Percentiles rank a stretch among this genome's conserved stretches.
Conservation (phyloP, 1,139 yeast species). For the Magnusiomyces ingens region DNA sequence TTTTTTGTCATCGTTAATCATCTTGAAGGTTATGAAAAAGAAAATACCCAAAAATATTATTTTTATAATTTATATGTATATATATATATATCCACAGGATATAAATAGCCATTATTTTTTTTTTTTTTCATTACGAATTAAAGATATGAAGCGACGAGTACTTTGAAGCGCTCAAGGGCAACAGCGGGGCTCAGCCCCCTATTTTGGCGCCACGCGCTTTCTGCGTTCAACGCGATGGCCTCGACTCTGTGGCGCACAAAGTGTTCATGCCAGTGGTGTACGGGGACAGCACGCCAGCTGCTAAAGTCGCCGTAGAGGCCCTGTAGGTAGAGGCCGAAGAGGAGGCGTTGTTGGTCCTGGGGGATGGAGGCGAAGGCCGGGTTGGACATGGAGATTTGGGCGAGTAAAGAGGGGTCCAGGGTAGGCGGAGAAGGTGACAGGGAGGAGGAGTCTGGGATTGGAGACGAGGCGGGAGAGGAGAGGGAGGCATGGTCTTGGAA, state of each 20-base stretch:
- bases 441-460: slow-evolving; percentile 4
- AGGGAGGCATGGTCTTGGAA: neutral
- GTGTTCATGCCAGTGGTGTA: slow-evolving; percentile 4
- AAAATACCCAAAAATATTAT: no score
- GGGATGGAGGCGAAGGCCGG: slow-evolving; percentile 5
- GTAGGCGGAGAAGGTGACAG: neutral
- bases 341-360: slow-evolving; percentile 4
- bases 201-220: slow-evolving; percentile 1
- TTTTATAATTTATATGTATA: neutral
- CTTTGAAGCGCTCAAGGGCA: slow-evolving; percentile 5
- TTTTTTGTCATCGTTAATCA: no score
- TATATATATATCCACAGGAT: neutral
- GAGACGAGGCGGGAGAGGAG: slow-evolving; percentile 2
- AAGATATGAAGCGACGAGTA: neutral
- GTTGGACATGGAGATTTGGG: neutral
- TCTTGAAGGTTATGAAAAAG: neutral
- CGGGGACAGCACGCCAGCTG: neutral
- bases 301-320: slow-evolving; percentile 7
- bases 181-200: slow-evolving; percentile 4
- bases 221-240: slow-evolving; percentile 4
- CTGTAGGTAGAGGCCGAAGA: slow-evolving; percentile 1
- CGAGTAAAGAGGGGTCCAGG: neutral
- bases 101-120: no score
- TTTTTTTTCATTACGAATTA: no score
- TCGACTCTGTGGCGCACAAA: slow-evolving; percentile 2